Percentiles rank a stretch among this genome's conserved stretches.
Evolutionary conservation across 495 filamentous ascomycete genomes (phyloP).

Genomic region (Penicillium malachiteum): DNA sequence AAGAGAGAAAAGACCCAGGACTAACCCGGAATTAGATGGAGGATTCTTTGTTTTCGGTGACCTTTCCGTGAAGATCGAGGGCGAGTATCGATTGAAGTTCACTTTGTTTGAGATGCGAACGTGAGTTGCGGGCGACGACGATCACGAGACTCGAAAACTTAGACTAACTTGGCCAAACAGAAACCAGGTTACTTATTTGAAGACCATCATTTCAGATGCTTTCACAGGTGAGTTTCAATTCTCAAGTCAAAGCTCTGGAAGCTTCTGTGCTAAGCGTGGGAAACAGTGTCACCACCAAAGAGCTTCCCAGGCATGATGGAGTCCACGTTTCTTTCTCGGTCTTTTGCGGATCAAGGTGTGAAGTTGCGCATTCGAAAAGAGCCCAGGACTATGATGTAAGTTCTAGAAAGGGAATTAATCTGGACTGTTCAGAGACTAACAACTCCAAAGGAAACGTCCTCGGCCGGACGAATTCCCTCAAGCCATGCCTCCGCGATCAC

Average conservation of each 20-base stretch:
- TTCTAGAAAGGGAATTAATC: conserved; percentile 1
- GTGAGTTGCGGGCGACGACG: conserved; percentile 41
- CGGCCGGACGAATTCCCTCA: conserved; percentile 42
- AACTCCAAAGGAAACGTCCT: conserved; percentile 38
- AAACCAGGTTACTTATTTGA: conserved; percentile 62
- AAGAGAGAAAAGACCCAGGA: background rate
- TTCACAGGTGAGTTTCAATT: conserved; percentile 60
- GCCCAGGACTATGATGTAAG: conserved; percentile 58
- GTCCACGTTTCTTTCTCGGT: conserved; percentile 87
- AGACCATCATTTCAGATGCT: conserved; percentile 66
- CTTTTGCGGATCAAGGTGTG: conserved; percentile 94
- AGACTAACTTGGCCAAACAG: conserved; percentile 21
- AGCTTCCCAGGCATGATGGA: conserved; percentile 85
- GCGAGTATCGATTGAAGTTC: conserved; percentile 77
- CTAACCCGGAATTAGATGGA: conserved; percentile 56
- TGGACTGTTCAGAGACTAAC: too few species aligned
- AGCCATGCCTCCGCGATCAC: conserved; percentile 38
- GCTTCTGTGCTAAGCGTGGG: conserved; percentile 16
- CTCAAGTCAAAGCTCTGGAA: background rate
- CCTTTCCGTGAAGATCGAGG: conserved; percentile 80
- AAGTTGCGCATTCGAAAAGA: conserved; percentile 88
- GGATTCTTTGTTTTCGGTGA: conserved; percentile 98
- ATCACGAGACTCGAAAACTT: background rate
- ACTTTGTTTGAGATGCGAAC: conserved; percentile 81
- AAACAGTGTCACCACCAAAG: conserved; percentile 68